These are phyloP conservation scores for Daldinia caldariorum DNA, from an alignment of 495 filamentous ascomycete species.

Conservation along the genomic window DNA sequence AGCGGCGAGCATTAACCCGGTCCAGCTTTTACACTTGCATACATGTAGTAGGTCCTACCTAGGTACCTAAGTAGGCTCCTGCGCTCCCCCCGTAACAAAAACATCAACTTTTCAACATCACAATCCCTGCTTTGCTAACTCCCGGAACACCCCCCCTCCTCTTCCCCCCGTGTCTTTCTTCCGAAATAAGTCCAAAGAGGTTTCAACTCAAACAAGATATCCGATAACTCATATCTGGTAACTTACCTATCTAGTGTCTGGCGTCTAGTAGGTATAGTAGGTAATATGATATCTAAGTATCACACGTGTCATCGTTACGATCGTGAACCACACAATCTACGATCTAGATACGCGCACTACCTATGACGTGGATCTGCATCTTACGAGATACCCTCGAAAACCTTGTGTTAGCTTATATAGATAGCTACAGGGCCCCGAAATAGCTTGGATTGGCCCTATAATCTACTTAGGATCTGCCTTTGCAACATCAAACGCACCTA, in stretches of 20 bases:
- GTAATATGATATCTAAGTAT: not conserved
- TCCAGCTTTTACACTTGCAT: constrained; percentile 18
- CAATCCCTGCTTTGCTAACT: constrained; percentile 21
- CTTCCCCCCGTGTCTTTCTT: constrained; percentile 28
- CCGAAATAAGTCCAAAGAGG: constrained; percentile 20
- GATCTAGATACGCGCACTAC: constrained; percentile 10
- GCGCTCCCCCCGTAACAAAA: too few relatives aligned
- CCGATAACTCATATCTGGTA: constrained; percentile 5
- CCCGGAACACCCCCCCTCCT: constrained; percentile 30
- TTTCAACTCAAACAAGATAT: constrained; percentile 17
- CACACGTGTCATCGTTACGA: constrained; percentile 30
- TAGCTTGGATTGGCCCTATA: constrained; percentile 5
- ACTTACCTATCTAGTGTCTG: too few relatives aligned
- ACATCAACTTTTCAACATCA: not conserved
- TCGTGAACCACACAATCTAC: constrained; percentile 27
- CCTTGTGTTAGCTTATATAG: not conserved
- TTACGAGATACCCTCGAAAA: constrained; percentile 16
- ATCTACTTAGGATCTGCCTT: constrained; percentile 1
- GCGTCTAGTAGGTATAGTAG: too few relatives aligned
- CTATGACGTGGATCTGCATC: constrained; percentile 8
- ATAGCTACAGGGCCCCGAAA: constrained; percentile 8
- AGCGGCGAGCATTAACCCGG: constrained; percentile 36
- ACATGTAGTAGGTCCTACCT: too few relatives aligned
- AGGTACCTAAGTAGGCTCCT: too few relatives aligned
- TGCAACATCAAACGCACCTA: constrained; percentile 15